Percentiles rank a stretch among this genome's conserved stretches.
Evolutionary conservation across 257 asterid species (phyloP).

Genomic region (Salvia hispanica): DNA sequence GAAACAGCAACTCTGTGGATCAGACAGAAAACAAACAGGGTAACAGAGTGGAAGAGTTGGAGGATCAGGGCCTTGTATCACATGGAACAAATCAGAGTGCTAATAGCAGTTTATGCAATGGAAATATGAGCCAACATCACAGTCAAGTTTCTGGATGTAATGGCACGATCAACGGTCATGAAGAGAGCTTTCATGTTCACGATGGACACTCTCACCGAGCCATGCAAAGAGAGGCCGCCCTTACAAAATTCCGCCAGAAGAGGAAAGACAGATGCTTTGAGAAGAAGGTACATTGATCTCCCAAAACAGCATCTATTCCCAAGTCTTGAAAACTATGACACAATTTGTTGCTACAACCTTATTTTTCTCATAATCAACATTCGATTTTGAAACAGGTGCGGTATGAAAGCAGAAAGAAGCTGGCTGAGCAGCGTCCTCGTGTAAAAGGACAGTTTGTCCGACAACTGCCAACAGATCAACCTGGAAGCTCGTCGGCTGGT

Average conservation of each 20-base stretch:
- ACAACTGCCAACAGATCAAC: slow-evolving; percentile 50
- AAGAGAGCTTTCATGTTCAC: slow-evolving; percentile 43
- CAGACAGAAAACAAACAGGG: slow-evolving; percentile 45
- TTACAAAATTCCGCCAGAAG: slow-evolving; percentile 75
- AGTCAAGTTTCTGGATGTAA: slow-evolving; percentile 39
- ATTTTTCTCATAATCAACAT: background rate
- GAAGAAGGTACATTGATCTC: slow-evolving; percentile 64
- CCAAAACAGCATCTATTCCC: too few relatives aligned
- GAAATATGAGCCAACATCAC: slow-evolving; percentile 40
- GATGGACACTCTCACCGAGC: slow-evolving; percentile 60
- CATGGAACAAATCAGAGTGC: slow-evolving; percentile 63
- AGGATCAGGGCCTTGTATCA: slow-evolving; percentile 47
- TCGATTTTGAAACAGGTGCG: slow-evolving; percentile 56
- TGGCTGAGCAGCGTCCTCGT: slow-evolving; percentile 97
- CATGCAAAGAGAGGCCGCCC: slow-evolving; percentile 84
- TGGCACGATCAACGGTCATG: slow-evolving; percentile 43
- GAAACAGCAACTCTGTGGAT: slow-evolving; percentile 38
- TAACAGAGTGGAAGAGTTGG: slow-evolving; percentile 26
- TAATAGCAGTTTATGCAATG: slow-evolving; percentile 58
- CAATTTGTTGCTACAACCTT: background rate
- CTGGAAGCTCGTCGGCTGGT: slow-evolving; percentile 45
- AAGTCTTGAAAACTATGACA: too few relatives aligned
- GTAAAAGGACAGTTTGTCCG: slow-evolving; percentile 98
- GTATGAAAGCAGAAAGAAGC: slow-evolving; percentile 91
- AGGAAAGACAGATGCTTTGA: slow-evolving; percentile 95